phyloP scores from a whole-genome alignment of 441 rosid species.

The Mallotus japonicus region DNA sequence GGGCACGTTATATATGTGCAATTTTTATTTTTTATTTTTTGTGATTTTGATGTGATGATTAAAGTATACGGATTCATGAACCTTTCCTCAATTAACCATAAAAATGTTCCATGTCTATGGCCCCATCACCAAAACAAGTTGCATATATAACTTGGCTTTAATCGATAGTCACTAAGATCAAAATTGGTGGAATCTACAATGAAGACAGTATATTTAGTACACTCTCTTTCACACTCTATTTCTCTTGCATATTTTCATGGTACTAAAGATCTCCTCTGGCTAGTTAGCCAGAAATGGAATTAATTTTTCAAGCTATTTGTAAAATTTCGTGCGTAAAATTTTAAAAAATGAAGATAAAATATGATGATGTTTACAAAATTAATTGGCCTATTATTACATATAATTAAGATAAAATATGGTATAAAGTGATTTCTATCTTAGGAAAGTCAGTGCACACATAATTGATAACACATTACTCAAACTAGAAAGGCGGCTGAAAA shows the following conservation, averaged over 20 bases:
- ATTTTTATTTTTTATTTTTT: too few relatives aligned
- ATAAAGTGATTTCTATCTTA: background rate
- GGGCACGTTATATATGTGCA: constrained; percentile 15
- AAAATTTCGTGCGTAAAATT: too few relatives aligned
- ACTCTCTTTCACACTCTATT: background rate
- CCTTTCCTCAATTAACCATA: background rate
- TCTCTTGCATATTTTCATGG: too few relatives aligned
- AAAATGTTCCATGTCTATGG: too few relatives aligned
- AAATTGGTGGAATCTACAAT: background rate
- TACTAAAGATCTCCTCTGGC: too few relatives aligned
- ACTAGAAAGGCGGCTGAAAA: background rate
- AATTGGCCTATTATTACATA: too few relatives aligned
- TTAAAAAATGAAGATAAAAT: too few relatives aligned
- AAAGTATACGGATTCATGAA: constrained; percentile 29
- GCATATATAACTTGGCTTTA: background rate
- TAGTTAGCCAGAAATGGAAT: too few relatives aligned
- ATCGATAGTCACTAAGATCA: background rate
- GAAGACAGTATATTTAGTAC: background rate
- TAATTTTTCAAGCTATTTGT: too few relatives aligned
- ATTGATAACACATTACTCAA: background rate
- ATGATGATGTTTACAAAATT: too few relatives aligned
- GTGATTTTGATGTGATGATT: background rate
- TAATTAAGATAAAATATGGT: too few relatives aligned
- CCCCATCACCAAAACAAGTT: background rate
- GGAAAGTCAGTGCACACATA: background rate